Evolutionary conservation across 169 alveolate species (phyloP).

Genomic region (Cardiosporidium cionae): DNA sequence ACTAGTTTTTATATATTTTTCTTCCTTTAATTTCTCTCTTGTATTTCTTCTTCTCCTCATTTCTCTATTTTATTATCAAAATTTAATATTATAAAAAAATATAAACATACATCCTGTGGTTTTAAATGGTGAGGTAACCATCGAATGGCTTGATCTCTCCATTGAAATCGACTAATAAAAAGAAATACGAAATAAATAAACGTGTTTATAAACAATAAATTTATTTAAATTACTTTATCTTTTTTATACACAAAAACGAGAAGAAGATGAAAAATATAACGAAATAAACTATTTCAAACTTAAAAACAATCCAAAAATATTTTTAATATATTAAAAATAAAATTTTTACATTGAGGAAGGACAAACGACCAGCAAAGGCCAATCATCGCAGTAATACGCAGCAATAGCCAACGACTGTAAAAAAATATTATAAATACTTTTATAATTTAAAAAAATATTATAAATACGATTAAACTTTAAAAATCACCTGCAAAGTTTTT

Average conservation of each 20-base stretch:
- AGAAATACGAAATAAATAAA: neutral
- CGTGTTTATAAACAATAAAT: neutral
- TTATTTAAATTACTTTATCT: neutral
- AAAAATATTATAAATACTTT: neutral
- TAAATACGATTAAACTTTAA: no score
- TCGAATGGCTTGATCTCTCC: slow-evolving; percentile 82
- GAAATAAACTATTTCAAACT: neutral
- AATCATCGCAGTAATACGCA: slow-evolving; percentile 74
- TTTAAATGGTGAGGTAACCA: slow-evolving; percentile 77
- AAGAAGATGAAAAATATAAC: neutral
- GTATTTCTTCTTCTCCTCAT: neutral
- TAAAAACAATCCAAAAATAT: neutral
- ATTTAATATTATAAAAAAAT: slow-evolving; percentile 50
- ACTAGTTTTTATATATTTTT: neutral
- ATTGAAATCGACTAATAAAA: slow-evolving; percentile 61
- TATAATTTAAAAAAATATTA: no score
- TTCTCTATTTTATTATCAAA: slow-evolving; percentile 23
- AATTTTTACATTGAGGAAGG: slow-evolving; percentile 74
- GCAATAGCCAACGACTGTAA: slow-evolving; percentile 88
- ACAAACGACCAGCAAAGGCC: slow-evolving; percentile 91
- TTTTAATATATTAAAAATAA: neutral
- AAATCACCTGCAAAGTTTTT: slow-evolving; percentile 90
- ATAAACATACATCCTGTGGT: slow-evolving; percentile 41
- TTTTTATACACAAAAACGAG: neutral
- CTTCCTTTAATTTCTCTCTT: neutral